Conservation (phyloP, 2,329 filamentous ascomycete species). For the Sporothrix brasiliensis region DNA sequence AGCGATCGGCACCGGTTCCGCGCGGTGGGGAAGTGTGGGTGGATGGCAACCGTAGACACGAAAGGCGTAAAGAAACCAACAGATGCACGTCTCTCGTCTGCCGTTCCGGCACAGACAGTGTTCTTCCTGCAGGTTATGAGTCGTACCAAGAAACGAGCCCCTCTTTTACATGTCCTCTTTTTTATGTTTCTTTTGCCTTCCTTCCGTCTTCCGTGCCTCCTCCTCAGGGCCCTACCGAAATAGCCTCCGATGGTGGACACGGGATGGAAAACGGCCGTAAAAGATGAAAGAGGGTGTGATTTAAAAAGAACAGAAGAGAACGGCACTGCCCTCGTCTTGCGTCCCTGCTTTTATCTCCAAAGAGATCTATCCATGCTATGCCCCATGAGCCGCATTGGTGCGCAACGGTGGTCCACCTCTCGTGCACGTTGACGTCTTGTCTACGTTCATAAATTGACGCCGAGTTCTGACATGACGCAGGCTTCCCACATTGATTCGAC, state of each 20-base stretch:
- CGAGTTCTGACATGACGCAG: too few relatives aligned
- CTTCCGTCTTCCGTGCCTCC: not conserved
- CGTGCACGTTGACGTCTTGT: not conserved
- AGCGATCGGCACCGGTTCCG: constrained; percentile 22
- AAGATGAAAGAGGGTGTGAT: not conserved
- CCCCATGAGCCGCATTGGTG: not conserved
- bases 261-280: not conserved
- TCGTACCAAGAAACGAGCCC: constrained; percentile 1
- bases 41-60: not conserved
- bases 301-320: not conserved
- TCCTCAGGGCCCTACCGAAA: constrained; percentile 18
- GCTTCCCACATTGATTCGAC: too few relatives aligned
- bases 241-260: constrained; percentile 25
- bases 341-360: not conserved
- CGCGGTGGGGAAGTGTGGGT: not conserved
- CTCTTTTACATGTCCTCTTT: not conserved
- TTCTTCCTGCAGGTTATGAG: not conserved
- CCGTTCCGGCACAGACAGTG: not conserved
- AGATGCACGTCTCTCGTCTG: not conserved
- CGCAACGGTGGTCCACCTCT: not conserved
- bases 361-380: too few relatives aligned
- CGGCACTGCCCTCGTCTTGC: not conserved
- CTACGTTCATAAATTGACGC: too few relatives aligned
- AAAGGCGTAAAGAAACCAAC: not conserved
- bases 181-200: not conserved